A percentile compares a stretch with the other conserved stretches of the same genome.
Evolutionary conservation across 495 filamentous ascomycete species (phyloP).

Genomic region (Hypoxylon intermedium): DNA sequence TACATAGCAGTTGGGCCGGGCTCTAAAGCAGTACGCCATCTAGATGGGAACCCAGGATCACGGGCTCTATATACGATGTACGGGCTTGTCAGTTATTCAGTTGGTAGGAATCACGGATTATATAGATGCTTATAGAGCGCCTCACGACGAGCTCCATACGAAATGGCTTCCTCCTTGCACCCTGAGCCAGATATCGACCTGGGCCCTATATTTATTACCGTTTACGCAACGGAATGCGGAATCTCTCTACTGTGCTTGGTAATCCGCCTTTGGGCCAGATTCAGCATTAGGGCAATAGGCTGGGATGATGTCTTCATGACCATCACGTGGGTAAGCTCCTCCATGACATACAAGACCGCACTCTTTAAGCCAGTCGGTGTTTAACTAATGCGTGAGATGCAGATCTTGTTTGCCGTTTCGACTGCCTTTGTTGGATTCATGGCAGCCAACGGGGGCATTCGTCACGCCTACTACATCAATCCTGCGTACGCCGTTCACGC

Average conservation of each 20-base stretch:
- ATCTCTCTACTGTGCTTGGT: not conserved
- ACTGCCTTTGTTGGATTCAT: conserved; percentile 3
- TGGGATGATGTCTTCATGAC: conserved; percentile 7
- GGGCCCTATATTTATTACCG: not conserved
- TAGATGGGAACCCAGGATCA: too few species aligned
- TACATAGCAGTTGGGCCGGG: too few species aligned
- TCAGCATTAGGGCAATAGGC: not conserved
- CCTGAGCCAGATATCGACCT: not conserved
- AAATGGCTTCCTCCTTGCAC: not conserved
- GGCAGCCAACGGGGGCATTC: conserved; percentile 5
- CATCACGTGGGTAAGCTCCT: conserved; percentile 3
- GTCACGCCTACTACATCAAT: conserved; percentile 13
- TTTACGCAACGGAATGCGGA: not conserved
- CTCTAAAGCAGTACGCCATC: too few species aligned
- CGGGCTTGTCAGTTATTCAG: too few species aligned
- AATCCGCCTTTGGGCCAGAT: conserved; percentile 2
- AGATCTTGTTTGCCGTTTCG: not conserved
- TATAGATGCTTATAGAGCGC: too few species aligned
- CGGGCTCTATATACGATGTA: too few species aligned
- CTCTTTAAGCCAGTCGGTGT: not conserved
- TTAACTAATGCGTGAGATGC: not conserved
- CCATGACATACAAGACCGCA: not conserved
- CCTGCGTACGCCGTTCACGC: not conserved
- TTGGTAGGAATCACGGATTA: too few species aligned
- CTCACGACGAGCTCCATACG: not conserved